Conservation (phyloP, 768 basidiomycete genomes). For the Kwoniella dejecticola region DNA sequence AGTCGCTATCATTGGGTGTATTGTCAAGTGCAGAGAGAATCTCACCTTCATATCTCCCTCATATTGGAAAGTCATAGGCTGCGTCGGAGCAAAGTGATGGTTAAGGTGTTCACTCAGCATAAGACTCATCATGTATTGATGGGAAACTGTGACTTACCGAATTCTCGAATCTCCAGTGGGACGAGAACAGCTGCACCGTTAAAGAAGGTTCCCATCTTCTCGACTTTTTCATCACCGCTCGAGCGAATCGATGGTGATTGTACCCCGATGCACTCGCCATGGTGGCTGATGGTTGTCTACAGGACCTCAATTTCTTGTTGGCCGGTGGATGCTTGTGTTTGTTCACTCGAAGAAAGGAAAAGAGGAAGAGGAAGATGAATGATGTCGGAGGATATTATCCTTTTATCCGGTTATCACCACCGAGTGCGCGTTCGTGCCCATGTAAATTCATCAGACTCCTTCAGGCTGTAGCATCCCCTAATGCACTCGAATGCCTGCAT, state of each 20-base stretch:
- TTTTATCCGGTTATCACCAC: background rate
- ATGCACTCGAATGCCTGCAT: too few relatives aligned
- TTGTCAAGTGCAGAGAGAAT: background rate
- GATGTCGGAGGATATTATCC: background rate
- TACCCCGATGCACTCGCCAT: constrained; percentile 57
- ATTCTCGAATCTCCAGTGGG: constrained; percentile 57
- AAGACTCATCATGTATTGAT: background rate
- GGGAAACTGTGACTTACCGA: constrained; percentile 47
- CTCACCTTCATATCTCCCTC: constrained; percentile 57
- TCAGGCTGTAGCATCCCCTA: too few relatives aligned
- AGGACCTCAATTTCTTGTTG: background rate
- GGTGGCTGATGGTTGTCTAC: background rate
- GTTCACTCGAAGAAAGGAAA: constrained; percentile 2
- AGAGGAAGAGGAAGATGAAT: constrained; percentile 1
- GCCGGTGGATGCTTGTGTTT: constrained; percentile 2
- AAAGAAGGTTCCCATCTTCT: constrained; percentile 56
- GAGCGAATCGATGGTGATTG: constrained; percentile 56
- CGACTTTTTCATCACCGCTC: constrained; percentile 56
- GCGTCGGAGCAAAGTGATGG: background rate
- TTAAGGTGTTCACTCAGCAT: background rate
- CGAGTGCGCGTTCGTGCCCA: background rate
- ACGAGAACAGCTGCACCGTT: constrained; percentile 56
- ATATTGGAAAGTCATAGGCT: constrained; percentile 56
- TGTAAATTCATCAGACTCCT: too few relatives aligned
- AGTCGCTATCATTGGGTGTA: too few relatives aligned